Percentiles rank a stretch among this genome's conserved stretches.
These are phyloP conservation scores for Nepenthes alata DNA, from an alignment of 179 eudicot species.

Conservation along the genomic window DNA sequence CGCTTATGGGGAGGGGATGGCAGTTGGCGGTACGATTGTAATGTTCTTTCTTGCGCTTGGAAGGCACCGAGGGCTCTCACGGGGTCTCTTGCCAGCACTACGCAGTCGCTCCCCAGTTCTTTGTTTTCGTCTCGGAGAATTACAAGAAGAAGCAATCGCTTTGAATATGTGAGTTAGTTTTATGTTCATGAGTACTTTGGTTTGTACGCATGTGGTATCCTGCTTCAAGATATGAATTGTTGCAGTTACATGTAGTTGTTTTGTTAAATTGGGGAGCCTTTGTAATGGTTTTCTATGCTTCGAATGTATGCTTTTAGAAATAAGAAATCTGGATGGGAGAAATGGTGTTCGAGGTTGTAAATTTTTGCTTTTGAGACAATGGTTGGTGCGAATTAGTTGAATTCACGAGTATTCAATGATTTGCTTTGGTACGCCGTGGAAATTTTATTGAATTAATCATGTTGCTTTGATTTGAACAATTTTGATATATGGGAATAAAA, in stretches of 20 bases:
- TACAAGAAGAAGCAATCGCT: constrained; percentile 21
- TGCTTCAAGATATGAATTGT: neutral
- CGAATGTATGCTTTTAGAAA: neutral
- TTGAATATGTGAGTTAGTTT: constrained; percentile 31
- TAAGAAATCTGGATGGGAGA: no score
- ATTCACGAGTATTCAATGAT: no score
- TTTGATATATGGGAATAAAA: no score
- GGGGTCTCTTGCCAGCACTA: constrained; percentile 74
- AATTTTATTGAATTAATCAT: no score
- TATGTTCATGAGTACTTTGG: neutral
- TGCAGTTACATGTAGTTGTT: neutral
- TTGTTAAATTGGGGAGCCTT: neutral
- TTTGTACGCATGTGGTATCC: neutral
- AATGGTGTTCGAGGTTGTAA: no score
- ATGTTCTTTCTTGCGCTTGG: constrained; percentile 72
- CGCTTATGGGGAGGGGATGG: constrained; percentile 49
- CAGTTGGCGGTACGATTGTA: constrained; percentile 55
- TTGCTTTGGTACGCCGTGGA: no score
- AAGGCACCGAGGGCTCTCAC: constrained; percentile 84
- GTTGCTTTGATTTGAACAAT: no score
- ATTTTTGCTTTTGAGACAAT: no score
- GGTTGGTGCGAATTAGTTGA: no score
- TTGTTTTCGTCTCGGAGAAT: constrained; percentile 12
- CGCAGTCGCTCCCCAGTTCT: constrained; percentile 29
- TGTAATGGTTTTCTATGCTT: neutral